Evolutionary conservation across 768 basidiomycete species (phyloP).

Genomic region (Royoungia palumana): DNA sequence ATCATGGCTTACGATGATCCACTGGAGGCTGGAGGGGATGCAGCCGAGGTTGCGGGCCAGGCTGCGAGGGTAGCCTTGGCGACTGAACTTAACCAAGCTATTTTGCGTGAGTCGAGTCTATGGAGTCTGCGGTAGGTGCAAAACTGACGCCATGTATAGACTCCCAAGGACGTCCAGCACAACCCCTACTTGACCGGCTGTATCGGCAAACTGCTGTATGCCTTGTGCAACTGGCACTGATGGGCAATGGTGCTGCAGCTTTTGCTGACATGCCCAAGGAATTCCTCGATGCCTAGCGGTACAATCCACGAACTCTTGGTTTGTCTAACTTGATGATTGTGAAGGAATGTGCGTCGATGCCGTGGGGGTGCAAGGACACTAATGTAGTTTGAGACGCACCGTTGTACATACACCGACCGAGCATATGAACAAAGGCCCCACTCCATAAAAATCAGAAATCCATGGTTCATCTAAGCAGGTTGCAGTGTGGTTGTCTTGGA

Average conservation of each 20-base stretch:
- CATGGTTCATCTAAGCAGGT: slow-evolving; percentile 5
- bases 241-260: slow-evolving; percentile 73
- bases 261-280: slow-evolving; percentile 79
- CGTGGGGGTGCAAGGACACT: slow-evolving; percentile 2
- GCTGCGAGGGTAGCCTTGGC: slow-evolving; percentile 63
- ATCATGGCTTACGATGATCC: slow-evolving; percentile 82
- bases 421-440: slow-evolving; percentile 10
- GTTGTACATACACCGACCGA: slow-evolving; percentile 6
- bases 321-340: background rate
- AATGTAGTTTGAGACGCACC: slow-evolving; percentile 13
- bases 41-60: slow-evolving; percentile 65
- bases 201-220: slow-evolving; percentile 73
- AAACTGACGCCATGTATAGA: slow-evolving; percentile 39
- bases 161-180: slow-evolving; percentile 71
- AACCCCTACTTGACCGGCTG: slow-evolving; percentile 69
- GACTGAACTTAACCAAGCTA: slow-evolving; percentile 76
- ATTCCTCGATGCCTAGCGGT: slow-evolving; percentile 49
- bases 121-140: background rate
- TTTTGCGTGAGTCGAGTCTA: slow-evolving; percentile 57
- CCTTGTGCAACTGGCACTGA: slow-evolving; percentile 65
- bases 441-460: slow-evolving; percentile 3
- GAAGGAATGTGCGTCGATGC: background rate
- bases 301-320: background rate
- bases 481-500: slow-evolving; percentile 15
- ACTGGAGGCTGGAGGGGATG: slow-evolving; percentile 58